phyloP scores from a whole-genome alignment of 2,329 filamentous ascomycete genomes.

The Xylaria sp. region DNA sequence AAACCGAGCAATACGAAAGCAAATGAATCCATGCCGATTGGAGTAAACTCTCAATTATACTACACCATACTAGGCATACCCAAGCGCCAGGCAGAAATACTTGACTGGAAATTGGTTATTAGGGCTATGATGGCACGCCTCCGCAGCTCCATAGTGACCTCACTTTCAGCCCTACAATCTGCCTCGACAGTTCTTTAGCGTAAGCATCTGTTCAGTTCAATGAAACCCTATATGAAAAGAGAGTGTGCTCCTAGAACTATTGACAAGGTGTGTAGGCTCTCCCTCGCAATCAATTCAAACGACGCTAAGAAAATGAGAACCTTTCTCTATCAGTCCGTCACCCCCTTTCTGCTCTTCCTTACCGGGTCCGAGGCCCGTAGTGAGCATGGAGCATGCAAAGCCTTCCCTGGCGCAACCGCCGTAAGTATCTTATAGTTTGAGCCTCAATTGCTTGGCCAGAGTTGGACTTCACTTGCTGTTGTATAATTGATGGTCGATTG shows the following conservation, averaged over 20 bases:
- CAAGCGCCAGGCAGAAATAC: slow-evolving; percentile 4
- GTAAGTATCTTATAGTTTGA: slow-evolving; percentile 17
- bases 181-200: background rate
- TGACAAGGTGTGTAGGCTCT: slow-evolving; percentile 11
- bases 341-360: slow-evolving; percentile 12
- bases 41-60: slow-evolving; percentile 6
- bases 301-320: slow-evolving; percentile 32
- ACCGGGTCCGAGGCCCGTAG: slow-evolving; percentile 8
- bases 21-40: slow-evolving; percentile 10
- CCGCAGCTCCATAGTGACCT: background rate
- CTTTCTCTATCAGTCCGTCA: slow-evolving; percentile 1
- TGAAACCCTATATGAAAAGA: slow-evolving; percentile 22
- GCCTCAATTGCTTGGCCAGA: background rate
- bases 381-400: slow-evolving; percentile 55
- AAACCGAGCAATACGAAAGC: slow-evolving; percentile 32
- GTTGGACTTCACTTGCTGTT: background rate
- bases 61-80: background rate
- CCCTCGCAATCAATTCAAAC: background rate
- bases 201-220: background rate
- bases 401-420: slow-evolving; percentile 56
- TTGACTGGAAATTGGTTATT: slow-evolving; percentile 1
- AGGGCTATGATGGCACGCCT: slow-evolving; percentile 15
- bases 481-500: background rate
- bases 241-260: background rate
- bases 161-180: slow-evolving; percentile 20